These are phyloP conservation scores for Boletus speciosus DNA, from an alignment of 768 basidiomycete species.

Conservation along the genomic window DNA sequence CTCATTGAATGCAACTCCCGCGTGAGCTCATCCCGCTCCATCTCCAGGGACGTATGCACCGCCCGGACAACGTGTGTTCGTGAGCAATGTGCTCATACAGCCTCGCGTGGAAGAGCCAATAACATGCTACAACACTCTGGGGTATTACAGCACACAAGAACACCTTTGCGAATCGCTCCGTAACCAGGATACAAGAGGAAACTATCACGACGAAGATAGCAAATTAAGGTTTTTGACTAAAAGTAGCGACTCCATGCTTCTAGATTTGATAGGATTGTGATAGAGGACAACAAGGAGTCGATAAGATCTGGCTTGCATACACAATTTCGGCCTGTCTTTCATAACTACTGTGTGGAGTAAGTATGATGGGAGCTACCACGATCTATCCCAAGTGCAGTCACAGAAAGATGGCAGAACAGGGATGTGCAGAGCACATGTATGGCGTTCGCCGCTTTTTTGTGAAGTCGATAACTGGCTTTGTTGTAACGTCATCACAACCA, in stretches of 20 bases:
- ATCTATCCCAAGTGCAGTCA: neutral
- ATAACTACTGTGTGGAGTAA: neutral
- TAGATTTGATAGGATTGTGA: constrained; percentile 20
- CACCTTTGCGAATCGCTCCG: constrained; percentile 12
- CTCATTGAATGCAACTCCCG: neutral
- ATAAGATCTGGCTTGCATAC: constrained; percentile 18
- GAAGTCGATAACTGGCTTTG: neutral
- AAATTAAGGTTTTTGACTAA: constrained; percentile 31
- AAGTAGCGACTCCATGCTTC: constrained; percentile 22
- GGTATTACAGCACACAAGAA: constrained; percentile 13
- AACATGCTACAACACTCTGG: constrained; percentile 11
- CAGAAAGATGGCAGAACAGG: neutral
- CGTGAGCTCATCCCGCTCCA: neutral
- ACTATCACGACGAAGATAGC: constrained; percentile 16
- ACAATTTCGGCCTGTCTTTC: constrained; percentile 5
- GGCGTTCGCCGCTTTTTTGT: neutral
- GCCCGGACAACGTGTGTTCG: constrained; percentile 18
- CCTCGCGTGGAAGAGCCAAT: constrained; percentile 4
- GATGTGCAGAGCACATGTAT: neutral
- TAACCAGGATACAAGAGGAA: constrained; percentile 21
- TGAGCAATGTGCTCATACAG: constrained; percentile 6
- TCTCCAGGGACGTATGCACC: neutral
- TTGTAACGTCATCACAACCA: neutral
- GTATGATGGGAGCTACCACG: neutral
- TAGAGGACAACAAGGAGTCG: constrained; percentile 10